Percentiles rank a stretch among this genome's conserved stretches.
Evolutionary conservation across 495 filamentous ascomycete genomes (phyloP).

Genomic region (Hypoxylon lenormandii): DNA sequence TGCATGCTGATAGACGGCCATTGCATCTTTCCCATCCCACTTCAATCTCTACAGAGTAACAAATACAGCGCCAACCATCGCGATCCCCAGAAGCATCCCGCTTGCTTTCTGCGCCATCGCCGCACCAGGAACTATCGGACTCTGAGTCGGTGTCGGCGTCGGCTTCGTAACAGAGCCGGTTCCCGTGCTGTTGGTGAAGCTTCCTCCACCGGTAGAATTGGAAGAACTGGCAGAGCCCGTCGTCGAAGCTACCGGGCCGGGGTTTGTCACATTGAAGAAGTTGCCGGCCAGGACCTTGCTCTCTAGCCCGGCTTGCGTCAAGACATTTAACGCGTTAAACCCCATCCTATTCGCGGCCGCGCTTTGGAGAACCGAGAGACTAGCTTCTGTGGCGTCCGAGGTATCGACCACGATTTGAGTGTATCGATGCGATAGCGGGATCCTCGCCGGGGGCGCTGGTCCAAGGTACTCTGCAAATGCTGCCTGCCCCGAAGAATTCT

Average conservation of each 20-base stretch:
- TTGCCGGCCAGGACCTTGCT: constrained; percentile 57
- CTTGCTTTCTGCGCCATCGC: constrained; percentile 37
- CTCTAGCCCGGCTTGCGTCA: constrained; percentile 50
- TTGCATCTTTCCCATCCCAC: constrained; percentile 13
- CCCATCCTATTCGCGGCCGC: constrained; percentile 49
- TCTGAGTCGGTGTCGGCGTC: constrained; percentile 23
- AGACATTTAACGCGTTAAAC: constrained; percentile 49
- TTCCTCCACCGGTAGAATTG: constrained; percentile 33
- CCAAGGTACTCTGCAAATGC: constrained; percentile 52
- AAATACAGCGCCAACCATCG: constrained; percentile 37
- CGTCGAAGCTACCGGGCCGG: constrained; percentile 46
- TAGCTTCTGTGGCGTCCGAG: constrained; percentile 43
- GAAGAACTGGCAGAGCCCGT: constrained; percentile 11
- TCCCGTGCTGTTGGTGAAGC: constrained; percentile 28
- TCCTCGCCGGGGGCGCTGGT: constrained; percentile 55
- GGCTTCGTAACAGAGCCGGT: constrained; percentile 16
- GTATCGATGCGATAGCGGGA: constrained; percentile 59
- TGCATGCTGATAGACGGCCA: constrained; percentile 13
- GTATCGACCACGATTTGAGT: constrained; percentile 58
- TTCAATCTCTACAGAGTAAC: constrained; percentile 43
- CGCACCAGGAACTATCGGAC: constrained; percentile 15
- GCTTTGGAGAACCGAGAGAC: constrained; percentile 38
- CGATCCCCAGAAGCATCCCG: constrained; percentile 35
- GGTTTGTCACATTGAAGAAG: constrained; percentile 61
- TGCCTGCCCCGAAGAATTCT: constrained; percentile 44